Evolutionary conservation across 345 rosid species (phyloP), one percentile per base, ranked within the genome.

Genomic region (Salix udensis): DNA sequence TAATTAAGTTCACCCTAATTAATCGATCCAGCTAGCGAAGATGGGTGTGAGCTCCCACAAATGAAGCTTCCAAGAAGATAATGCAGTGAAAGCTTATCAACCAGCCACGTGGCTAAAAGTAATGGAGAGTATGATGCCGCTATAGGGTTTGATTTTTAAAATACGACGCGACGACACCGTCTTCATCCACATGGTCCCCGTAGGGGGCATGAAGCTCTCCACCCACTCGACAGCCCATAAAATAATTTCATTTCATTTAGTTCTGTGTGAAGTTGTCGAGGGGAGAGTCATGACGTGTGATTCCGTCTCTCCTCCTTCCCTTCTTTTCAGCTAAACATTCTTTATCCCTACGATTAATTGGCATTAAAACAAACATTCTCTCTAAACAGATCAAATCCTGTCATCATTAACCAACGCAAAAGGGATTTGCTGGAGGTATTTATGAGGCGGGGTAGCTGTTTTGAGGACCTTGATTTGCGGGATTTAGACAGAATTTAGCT

Each of bases 131-230:
- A 77, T 53, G 39, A 67, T 60, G 82, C 74, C 69, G 81, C 77
- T 71, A 80, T 80, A 46, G 42, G 78, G 73, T 72, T 76, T 65
- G 26, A 24, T 62, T 62, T 48, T 52, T 48, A 70, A 15, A 62
- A 58, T 39, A 52, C n/a, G 42, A 72, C 68, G 78, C 75, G 70
- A 81, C 79, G 69, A 69, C 74, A 67, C 75, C 85, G 85, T 79
- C 82, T 78, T 85, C 80, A 82, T 79, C 84, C 88, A 79, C 88
- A 73, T 87, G 89, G 88, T 80, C 90, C 90, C 85, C 85, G 71
- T 39, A 39, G 68, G 84, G 78, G 78, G 55, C 78, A 72, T 78
- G 46, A 48, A 83, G 84, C 85, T 67, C 66, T 73, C 87, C 78
- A 82, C 86, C 86, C 78, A 79, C 85, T 77, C 44, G 83, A 82